Conservation (phyloP, 257 asterid species). For the Galeopsis tetrahit region DNA sequence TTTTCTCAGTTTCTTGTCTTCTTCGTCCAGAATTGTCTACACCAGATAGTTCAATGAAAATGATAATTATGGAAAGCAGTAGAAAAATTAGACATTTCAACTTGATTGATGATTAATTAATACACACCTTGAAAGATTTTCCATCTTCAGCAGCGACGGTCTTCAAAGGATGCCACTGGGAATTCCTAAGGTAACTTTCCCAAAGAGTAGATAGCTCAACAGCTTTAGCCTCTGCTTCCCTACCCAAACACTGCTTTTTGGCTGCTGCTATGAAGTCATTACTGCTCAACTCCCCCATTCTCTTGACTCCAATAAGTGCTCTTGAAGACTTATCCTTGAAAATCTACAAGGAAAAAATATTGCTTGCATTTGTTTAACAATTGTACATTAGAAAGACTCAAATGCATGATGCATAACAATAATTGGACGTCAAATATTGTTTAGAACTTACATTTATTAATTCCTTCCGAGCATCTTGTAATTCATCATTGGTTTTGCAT, state of each 20-base stretch:
- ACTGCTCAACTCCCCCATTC: constrained; percentile 69
- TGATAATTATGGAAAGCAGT: background rate
- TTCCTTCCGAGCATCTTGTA: constrained; percentile 84
- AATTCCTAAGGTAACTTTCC: constrained; percentile 68
- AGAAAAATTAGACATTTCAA: background rate
- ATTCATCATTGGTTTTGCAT: constrained; percentile 68
- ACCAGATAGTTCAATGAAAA: constrained; percentile 8
- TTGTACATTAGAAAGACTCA: constrained; percentile 3
- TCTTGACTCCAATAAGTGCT: constrained; percentile 62
- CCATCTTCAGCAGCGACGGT: constrained; percentile 28
- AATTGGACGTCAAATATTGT: constrained; percentile 19
- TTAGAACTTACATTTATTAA: constrained; percentile 60
- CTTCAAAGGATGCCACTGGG: constrained; percentile 77
- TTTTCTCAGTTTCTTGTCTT: constrained; percentile 49
- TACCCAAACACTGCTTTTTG: constrained; percentile 47
- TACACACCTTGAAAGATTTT: constrained; percentile 32
- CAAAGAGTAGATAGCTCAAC: constrained; percentile 62
- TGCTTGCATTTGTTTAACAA: constrained; percentile 4
- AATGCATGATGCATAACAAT: background rate
- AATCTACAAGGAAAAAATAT: constrained; percentile 36
- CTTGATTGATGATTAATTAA: background rate
- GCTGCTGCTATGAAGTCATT: constrained; percentile 66
- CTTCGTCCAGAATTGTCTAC: constrained; percentile 55
- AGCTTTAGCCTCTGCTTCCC: constrained; percentile 47
- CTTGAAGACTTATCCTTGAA: constrained; percentile 38